phyloP scores from a whole-genome alignment of 106 monocot species.

The Vanilla planifolia region DNA sequence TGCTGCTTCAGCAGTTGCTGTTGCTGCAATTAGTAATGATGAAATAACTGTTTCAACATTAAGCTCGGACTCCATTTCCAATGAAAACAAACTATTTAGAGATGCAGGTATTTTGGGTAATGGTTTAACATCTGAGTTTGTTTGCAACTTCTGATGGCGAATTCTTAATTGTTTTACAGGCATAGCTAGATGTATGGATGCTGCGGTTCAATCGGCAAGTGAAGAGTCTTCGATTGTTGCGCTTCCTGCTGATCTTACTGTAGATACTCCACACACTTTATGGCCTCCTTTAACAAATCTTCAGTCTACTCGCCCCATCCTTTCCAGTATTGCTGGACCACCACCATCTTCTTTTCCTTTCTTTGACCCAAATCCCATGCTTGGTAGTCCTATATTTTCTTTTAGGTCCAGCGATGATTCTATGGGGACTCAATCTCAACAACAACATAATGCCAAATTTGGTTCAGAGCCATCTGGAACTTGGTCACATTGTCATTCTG shows the following conservation, averaged over 20 bases:
- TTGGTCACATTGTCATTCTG: constrained; percentile 68
- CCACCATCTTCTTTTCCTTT: constrained; percentile 68
- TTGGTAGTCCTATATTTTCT: constrained; percentile 67
- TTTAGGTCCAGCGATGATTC: constrained; percentile 70
- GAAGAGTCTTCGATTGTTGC: constrained; percentile 75
- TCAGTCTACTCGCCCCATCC: constrained; percentile 55
- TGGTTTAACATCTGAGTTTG: not conserved
- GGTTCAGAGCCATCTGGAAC: constrained; percentile 51
- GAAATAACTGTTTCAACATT: constrained; percentile 37
- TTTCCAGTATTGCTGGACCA: constrained; percentile 57
- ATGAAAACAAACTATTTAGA: constrained; percentile 28
- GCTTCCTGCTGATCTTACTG: constrained; percentile 94
- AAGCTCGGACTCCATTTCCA: constrained; percentile 13
- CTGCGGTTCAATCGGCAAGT: constrained; percentile 32
- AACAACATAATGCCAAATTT: constrained; percentile 42
- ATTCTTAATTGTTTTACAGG: constrained; percentile 21
- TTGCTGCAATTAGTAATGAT: constrained; percentile 86
- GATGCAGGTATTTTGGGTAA: constrained; percentile 11
- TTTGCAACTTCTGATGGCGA: not conserved
- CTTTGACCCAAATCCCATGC: constrained; percentile 80
- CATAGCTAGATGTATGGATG: constrained; percentile 15
- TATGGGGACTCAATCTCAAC: constrained; percentile 42
- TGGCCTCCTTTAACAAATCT: constrained; percentile 73
- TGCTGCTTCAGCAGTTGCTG: constrained; percentile 96
- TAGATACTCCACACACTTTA: constrained; percentile 66